phyloP scores from a whole-genome alignment of 169 alveolate species.

The Cryptosporidium parvum region DNA sequence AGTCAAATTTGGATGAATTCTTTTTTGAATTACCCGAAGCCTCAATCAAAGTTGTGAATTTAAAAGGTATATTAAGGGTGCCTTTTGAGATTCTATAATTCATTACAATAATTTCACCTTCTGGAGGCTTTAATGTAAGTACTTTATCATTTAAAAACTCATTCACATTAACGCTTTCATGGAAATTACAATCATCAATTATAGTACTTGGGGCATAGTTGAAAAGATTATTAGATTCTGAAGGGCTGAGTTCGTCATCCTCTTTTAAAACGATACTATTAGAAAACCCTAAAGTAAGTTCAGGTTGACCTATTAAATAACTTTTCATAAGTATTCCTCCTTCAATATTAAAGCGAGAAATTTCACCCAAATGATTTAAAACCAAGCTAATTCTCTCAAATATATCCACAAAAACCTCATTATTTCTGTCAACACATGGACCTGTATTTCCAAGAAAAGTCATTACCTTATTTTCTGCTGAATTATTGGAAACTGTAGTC shows the following conservation, averaged over 20 bases:
- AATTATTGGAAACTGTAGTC: constrained; percentile 44
- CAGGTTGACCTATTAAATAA: constrained; percentile 90
- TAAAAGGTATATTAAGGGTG: constrained; percentile 83
- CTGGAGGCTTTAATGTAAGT: constrained; percentile 93
- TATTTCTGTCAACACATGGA: constrained; percentile 80
- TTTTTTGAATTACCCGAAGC: constrained; percentile 40
- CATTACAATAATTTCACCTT: constrained; percentile 96
- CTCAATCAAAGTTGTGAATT: constrained; percentile 79
- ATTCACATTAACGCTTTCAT: constrained; percentile 93
- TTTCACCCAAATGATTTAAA: constrained; percentile 90
- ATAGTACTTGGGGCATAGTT: constrained; percentile 64
- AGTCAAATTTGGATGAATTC: constrained; percentile 85
- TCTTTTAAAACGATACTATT: constrained; percentile 82
- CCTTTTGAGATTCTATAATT: constrained; percentile 90
- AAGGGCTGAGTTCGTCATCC: constrained; percentile 35
- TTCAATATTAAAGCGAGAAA: constrained; percentile 90
- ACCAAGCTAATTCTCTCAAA: constrained; percentile 90
- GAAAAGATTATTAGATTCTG: neutral
- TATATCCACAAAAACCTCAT: constrained; percentile 94
- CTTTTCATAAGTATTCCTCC: constrained; percentile 93
- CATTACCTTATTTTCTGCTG: constrained; percentile 56
- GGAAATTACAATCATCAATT: constrained; percentile 94
- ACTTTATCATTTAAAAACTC: constrained; percentile 89
- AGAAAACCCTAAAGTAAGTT: constrained; percentile 88
- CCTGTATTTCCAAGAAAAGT: constrained; percentile 38